These are phyloP conservation scores for Astrothelium subdiscretum DNA, from an alignment of 495 filamentous ascomycete genomes.

Conservation along the genomic window DNA sequence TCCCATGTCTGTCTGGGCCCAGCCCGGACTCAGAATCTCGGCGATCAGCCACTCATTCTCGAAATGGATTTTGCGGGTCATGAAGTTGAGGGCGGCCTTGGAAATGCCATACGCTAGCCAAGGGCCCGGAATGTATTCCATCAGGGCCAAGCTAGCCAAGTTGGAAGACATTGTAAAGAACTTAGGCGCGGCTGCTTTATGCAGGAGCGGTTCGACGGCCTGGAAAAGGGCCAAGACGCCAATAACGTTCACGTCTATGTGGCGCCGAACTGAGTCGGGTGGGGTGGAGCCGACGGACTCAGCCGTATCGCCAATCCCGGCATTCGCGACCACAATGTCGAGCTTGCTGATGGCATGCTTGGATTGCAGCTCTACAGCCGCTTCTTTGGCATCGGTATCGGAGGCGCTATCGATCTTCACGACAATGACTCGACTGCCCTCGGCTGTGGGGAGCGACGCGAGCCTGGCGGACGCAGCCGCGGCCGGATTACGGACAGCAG, in stretches of 20 bases:
- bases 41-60: constrained; percentile 26
- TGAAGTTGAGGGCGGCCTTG: constrained; percentile 32
- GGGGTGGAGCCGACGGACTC: not conserved
- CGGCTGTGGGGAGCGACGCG: constrained; percentile 19
- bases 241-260: constrained; percentile 32
- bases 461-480: constrained; percentile 22
- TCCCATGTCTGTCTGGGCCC: constrained; percentile 3
- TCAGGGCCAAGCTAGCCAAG: constrained; percentile 20
- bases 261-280: not conserved
- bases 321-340: constrained; percentile 44
- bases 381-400: constrained; percentile 17
- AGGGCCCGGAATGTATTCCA: constrained; percentile 11
- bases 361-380: constrained; percentile 20
- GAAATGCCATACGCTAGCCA: constrained; percentile 28
- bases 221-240: constrained; percentile 31
- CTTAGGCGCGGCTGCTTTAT: constrained; percentile 21
- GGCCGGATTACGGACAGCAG: constrained; percentile 30
- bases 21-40: constrained; percentile 28
- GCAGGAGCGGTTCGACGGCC: constrained; percentile 28
- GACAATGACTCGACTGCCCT: constrained; percentile 28
- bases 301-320: constrained; percentile 30
- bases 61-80: constrained; percentile 30
- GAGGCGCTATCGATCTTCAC: constrained; percentile 33
- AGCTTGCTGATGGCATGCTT: constrained; percentile 28
- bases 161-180: constrained; percentile 29